Base-by-base conservation (phyloP, 2,329 filamentous ascomycete genomes). In the Hymenoscyphus repandus region DNA sequence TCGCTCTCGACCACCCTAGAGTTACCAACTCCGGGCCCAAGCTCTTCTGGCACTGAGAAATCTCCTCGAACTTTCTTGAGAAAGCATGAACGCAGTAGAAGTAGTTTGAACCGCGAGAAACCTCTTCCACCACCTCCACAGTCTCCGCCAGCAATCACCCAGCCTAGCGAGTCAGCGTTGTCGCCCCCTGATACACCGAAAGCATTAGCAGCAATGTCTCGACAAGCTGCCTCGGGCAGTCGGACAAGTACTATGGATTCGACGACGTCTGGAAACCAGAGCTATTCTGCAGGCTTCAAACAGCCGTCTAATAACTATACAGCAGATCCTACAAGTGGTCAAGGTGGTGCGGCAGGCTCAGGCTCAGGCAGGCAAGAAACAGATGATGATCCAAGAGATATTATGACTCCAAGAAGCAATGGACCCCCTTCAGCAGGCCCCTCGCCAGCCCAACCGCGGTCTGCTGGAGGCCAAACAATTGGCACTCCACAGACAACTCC, bases 361-460 rank as follows among this genome's bases (percentile, higher is more conserved):
- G 57, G 45, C 30, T 58, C 61, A 20, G 57, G 45, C 30, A 70
- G 72, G 54, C 72, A 72, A 32, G 75, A 79, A 39, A 69, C 67
- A 11, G 69, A 68, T 6, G 76, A 79, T 18, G 74, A 72, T 11
- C 61, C 72, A 27, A 71, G 63, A 37, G 76, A 81, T 47, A 75
- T 72, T 46, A 63, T 74, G 53, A 77, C 74, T 12, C 74, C 76
- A 10, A 72, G 73, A 60, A 80, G 72, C 57, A 76, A 74, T 55
- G 79, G 78, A 3, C 75, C 75, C 13, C 64, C 73, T 18, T 82
- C 79, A 1, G 75, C 76, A 11, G 79, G 76, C 0, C 79, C 78
- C 42, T 83, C 82, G 2, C 79, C 80, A 2, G 76, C 74, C 30
- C 76, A 77, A 52, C 61, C 68, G 38, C 62, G 66, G 17, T 68